phyloP scores from a whole-genome alignment of 495 filamentous ascomycete species.

The Penicillium longicatenatum region DNA sequence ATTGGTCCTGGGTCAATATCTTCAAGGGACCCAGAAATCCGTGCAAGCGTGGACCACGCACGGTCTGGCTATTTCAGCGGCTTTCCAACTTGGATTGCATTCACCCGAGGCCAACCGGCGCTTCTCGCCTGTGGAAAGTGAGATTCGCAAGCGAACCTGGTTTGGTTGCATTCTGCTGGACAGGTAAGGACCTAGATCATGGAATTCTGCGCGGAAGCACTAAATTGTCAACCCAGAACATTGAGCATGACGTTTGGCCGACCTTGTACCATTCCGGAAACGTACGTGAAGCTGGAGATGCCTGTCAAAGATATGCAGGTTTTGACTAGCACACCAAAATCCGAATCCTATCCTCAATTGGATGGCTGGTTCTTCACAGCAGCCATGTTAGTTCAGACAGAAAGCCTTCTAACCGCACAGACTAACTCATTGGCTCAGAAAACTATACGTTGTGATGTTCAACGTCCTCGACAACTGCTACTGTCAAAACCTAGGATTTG shows the following conservation, averaged over 20 bases:
- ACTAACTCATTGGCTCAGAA: neutral
- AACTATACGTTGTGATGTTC: constrained; percentile 14
- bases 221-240: neutral
- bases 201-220: neutral
- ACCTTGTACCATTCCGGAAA: constrained; percentile 8
- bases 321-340: constrained; percentile 1
- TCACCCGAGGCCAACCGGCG: constrained; percentile 3
- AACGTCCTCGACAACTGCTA: constrained; percentile 16
- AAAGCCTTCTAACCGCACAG: no score
- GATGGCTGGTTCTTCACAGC: constrained; percentile 11
- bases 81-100: constrained; percentile 35
- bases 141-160: constrained; percentile 8
- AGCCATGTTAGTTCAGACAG: neutral
- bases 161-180: constrained; percentile 7
- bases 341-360: neutral
- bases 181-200: neutral
- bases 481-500: constrained; percentile 15
- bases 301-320: constrained; percentile 6
- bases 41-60: constrained; percentile 46
- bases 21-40: constrained; percentile 46
- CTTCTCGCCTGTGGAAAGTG: constrained; percentile 5
- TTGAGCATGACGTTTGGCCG: constrained; percentile 10
- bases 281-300: constrained; percentile 6
- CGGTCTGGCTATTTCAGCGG: constrained; percentile 40
- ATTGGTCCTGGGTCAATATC: constrained; percentile 41